Base-by-base conservation (phyloP, 371 early-diverging fungal species). In the Mortierella sp. region DNA sequence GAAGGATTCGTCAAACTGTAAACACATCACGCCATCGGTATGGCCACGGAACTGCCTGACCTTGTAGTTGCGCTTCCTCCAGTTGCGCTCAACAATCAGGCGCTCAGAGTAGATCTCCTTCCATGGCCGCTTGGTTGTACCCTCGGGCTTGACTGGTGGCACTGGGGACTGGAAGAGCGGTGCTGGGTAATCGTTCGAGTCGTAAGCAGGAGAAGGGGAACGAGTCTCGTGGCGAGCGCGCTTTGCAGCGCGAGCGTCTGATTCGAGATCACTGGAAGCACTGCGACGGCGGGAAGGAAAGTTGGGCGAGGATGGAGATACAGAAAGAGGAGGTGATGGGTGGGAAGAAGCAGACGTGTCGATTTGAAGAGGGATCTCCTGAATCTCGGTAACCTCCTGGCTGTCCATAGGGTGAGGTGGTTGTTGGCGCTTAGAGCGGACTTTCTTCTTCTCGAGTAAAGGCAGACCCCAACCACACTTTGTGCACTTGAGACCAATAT, bases 391-490 rank as follows among this genome's bases (percentile, higher is more conserved):
- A 21, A 72, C 44, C 26, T 59, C 57, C 13, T 79, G 74, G 9
- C 50, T 43, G 71, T 64, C 50, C 24, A 74, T 72, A 31, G 54
- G 31, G 9, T 31, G 59, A 55, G 40, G 43, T 40, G 55, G 77
- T n/a, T 72, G 28, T n/a, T 61, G 71, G n/a, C 82, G 77, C 71
- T 70, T 78, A 24, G 73, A 54, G 67, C 82, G 51, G 31, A 74
- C 80, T 54, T 83, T 64, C 86, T 91, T 78, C 89, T 79, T 91
- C 88, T 80, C 89, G 19, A 97, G 87, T 67, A 95, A 82, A 24
- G 97, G 98, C 55, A 97, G 82, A 2, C 98, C 98, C 98, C 98
- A 98, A 8, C 99, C 99, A 83, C 99, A 98, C 82, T 95, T 98
- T 50, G 90, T 90, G 82, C 99, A 98, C 80, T 97, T 96, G 82